Conservation (phyloP, 495 filamentous ascomycete genomes). For the Lasiosphaeria miniovina region DNA sequence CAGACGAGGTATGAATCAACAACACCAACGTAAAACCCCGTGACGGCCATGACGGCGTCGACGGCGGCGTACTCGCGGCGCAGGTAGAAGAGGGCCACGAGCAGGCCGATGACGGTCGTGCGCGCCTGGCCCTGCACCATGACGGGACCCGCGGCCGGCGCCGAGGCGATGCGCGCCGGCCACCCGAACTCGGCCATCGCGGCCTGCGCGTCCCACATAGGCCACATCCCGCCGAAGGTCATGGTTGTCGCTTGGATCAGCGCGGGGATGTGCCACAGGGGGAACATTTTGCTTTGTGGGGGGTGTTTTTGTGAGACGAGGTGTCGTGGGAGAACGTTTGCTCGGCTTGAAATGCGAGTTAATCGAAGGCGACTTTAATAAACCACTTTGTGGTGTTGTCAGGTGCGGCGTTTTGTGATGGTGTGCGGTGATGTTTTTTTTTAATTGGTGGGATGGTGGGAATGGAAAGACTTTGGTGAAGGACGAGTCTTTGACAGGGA, state of each 20-base stretch:
- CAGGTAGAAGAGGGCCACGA: conserved; percentile 28
- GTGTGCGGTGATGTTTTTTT: no score
- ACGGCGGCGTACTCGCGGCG: conserved; percentile 21
- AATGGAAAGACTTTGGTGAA: no score
- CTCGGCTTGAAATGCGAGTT: no score
- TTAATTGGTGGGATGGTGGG: no score
- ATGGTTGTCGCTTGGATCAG: conserved; percentile 28
- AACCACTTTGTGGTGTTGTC: no score
- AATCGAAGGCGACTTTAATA: no score
- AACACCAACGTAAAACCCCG: conserved; percentile 29
- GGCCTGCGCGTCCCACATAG: conserved; percentile 26
- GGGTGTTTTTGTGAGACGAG: no score
- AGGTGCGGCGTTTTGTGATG: no score
- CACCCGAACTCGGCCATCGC: conserved; percentile 36
- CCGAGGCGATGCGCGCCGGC: conserved; percentile 27
- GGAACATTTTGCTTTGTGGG: conserved; percentile 10
- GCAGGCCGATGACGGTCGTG: conserved; percentile 30
- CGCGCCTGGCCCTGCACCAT: conserved; percentile 28
- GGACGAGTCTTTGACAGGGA: no score
- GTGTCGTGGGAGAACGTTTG: no score
- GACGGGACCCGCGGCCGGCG: conserved; percentile 26
- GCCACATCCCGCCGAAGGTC: conserved; percentile 33
- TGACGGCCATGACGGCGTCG: conserved; percentile 35
- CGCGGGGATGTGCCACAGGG: conserved; percentile 27
- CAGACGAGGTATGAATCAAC: conserved; percentile 33